Evolutionary conservation across 2,329 filamentous ascomycete genomes (phyloP).

Genomic region (Fusarium domesticum): DNA sequence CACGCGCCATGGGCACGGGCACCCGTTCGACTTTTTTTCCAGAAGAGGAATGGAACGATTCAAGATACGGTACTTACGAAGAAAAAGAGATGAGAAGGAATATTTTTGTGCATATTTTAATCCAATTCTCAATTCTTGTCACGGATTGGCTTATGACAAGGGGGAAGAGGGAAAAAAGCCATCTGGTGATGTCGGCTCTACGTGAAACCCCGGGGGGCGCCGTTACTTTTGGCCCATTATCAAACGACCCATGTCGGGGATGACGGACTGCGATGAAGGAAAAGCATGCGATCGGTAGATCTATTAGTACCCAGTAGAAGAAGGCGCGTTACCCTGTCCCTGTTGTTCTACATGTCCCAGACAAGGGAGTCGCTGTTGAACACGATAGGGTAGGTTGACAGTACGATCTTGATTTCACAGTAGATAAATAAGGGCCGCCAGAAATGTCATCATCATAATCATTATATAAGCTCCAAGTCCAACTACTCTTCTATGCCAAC

Average conservation of each 20-base stretch:
- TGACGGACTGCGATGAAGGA: too few relatives aligned
- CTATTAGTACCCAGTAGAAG: too few relatives aligned
- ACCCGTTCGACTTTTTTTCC: conserved; percentile 17
- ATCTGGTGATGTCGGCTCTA: conserved; percentile 13
- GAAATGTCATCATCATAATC: conserved; percentile 8
- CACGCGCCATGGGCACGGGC: conserved; percentile 15
- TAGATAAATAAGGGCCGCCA: too few relatives aligned
- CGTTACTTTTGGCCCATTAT: conserved; percentile 1
- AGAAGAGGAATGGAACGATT: conserved; percentile 27
- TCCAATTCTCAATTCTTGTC: conserved; percentile 6
- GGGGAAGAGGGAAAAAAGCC: conserved; percentile 1
- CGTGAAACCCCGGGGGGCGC: conserved; percentile 8
- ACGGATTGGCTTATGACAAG: neutral
- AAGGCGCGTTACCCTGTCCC: too few relatives aligned
- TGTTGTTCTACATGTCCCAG: too few relatives aligned
- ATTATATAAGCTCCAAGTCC: neutral
- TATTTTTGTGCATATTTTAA: conserved; percentile 1
- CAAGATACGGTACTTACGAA: too few relatives aligned
- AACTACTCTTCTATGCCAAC: neutral
- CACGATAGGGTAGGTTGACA: too few relatives aligned
- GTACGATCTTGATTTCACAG: too few relatives aligned
- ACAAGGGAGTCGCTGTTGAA: too few relatives aligned
- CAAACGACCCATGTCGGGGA: too few relatives aligned
- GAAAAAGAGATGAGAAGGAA: neutral
- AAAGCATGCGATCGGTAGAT: too few relatives aligned